phyloP scores from a whole-genome alignment of 192 early-diverging fungal genomes.

The Pilobolus umbonatus region DNA sequence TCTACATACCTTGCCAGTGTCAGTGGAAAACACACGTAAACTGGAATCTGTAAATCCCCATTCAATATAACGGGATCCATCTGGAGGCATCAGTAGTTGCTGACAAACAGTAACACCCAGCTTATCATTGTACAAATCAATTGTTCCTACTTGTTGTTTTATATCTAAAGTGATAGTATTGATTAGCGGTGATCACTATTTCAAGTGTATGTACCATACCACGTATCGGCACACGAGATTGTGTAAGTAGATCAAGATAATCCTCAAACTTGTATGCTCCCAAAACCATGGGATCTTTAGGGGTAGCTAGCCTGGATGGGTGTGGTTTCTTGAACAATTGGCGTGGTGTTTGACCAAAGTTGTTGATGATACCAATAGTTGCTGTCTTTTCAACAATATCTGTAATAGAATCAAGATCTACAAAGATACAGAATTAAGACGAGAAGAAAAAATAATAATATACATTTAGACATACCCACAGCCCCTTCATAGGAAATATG shows the following conservation, averaged over 20 bases:
- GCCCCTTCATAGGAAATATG: conserved; percentile 95
- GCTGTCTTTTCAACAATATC: conserved; percentile 86
- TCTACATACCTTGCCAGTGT: conserved; percentile 42
- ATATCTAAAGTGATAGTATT: conserved; percentile 37
- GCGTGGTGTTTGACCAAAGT: conserved; percentile 95
- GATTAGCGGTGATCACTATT: not conserved
- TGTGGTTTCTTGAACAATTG: conserved; percentile 88
- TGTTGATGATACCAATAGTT: conserved; percentile 91
- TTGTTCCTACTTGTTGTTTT: conserved; percentile 43
- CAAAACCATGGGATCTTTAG: conserved; percentile 32
- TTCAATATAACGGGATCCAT: conserved; percentile 48
- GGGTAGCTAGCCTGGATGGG: conserved; percentile 45
- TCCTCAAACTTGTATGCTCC: conserved; percentile 44
- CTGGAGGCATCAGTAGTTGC: conserved; percentile 41
- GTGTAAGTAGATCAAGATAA: conserved; percentile 48
- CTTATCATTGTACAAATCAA: conserved; percentile 42
- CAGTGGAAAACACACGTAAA: conserved; percentile 46
- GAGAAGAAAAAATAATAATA: too few species aligned
- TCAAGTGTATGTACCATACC: conserved; percentile 26
- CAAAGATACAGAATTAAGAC: not conserved
- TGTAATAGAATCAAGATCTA: conserved; percentile 77
- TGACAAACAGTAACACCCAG: conserved; percentile 35
- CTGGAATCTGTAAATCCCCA: conserved; percentile 63
- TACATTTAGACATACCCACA: conserved; percentile 48
- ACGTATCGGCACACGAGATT: conserved; percentile 46